phyloP scores from a whole-genome alignment of 1,284 basidiomycete species.

The Neotropicomus parvogracilis region DNA sequence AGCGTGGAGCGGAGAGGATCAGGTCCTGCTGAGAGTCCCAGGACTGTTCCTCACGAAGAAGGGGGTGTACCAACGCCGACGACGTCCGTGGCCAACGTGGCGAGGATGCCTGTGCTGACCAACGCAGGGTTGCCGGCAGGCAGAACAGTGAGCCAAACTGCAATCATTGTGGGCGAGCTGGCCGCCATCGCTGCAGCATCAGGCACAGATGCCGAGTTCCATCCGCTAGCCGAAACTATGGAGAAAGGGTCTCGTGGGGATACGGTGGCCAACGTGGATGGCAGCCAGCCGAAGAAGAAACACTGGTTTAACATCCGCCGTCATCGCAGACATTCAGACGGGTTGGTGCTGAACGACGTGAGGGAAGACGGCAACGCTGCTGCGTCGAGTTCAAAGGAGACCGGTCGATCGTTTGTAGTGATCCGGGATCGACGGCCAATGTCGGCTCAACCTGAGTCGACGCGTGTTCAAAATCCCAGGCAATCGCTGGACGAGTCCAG shows the following conservation, averaged over 20 bases:
- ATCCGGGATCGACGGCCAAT: slow-evolving; percentile 51
- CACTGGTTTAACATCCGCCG: slow-evolving; percentile 66
- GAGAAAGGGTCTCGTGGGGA: slow-evolving; percentile 19
- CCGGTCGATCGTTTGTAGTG: slow-evolving; percentile 62
- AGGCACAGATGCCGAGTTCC: slow-evolving; percentile 16
- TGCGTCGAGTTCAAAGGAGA: slow-evolving; percentile 30
- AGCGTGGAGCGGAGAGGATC: slow-evolving; percentile 49
- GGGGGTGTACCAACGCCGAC: slow-evolving; percentile 51
- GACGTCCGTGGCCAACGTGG: slow-evolving; percentile 47
- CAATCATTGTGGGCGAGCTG: slow-evolving; percentile 50
- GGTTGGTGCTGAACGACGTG: slow-evolving; percentile 32
- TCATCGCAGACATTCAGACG: slow-evolving; percentile 58
- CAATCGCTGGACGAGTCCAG: slow-evolving; percentile 32
- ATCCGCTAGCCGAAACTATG: slow-evolving; percentile 18
- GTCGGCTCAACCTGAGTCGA: slow-evolving; percentile 32
- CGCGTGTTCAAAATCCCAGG: slow-evolving; percentile 22
- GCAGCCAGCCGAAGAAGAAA: slow-evolving; percentile 51
- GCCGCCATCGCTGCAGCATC: slow-evolving; percentile 18
- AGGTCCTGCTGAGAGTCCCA: slow-evolving; percentile 23
- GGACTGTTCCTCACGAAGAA: slow-evolving; percentile 21
- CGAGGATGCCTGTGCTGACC: slow-evolving; percentile 37
- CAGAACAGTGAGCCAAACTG: slow-evolving; percentile 76
- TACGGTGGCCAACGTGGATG: slow-evolving; percentile 34
- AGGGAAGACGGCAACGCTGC: slow-evolving; percentile 35
- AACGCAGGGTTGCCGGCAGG: slow-evolving; percentile 51